Base-by-base conservation (phyloP, 225 moss, liverwort and hornwort species). In the Physcomitrellopsis africana region DNA sequence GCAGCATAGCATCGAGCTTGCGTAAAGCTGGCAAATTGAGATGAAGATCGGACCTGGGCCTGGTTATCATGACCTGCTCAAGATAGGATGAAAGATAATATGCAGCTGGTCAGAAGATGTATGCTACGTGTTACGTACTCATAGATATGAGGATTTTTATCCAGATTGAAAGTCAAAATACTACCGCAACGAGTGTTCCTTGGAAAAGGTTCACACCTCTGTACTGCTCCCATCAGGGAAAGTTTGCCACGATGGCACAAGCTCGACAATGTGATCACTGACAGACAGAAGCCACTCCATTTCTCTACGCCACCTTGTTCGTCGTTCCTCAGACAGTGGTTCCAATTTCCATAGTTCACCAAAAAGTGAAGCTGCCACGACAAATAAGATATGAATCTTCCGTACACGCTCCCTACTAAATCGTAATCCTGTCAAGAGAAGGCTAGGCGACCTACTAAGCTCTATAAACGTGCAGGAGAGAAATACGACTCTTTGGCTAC, bases 221-320 rank as follows among this genome's bases (percentile, higher is more conserved):
- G 89, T 80, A 67, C 81, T 92, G 70, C 79, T 92, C 23, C 96
- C 96, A 65, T 96, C 92, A 3, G 94, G 82, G 17, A 82, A 94
- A 0, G 81, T 87, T 78, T 94, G 94, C 87, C 90, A 92, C 11
- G 94, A 96, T 16, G 96, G 96, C 29, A 96, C 96, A 41, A 96
- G 88, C 86, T 96, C 96, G 3, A 96, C 94, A 58, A 96, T 91
- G 66, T 96, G 96, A 63, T 96, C 96, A 72, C 96, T 96, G 24
- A 96, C 96, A 48, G 92, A 94, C 66, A 93, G 59, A 56, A 96
- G 86, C 96, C 96, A 96, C 69, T 96, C 96, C 94, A 96, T 94
- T 82, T 96, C 96, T 73, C 96, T 84, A 19, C 94, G 89, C 96
- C 96, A 96, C 75, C 76, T 94, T 23, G 89, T 94, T 73, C 94